Evolutionary conservation across 169 alveolate genomes (phyloP), one percentile per base, ranked within the genome.

Genomic region (Plasmodium falciparum): DNA sequence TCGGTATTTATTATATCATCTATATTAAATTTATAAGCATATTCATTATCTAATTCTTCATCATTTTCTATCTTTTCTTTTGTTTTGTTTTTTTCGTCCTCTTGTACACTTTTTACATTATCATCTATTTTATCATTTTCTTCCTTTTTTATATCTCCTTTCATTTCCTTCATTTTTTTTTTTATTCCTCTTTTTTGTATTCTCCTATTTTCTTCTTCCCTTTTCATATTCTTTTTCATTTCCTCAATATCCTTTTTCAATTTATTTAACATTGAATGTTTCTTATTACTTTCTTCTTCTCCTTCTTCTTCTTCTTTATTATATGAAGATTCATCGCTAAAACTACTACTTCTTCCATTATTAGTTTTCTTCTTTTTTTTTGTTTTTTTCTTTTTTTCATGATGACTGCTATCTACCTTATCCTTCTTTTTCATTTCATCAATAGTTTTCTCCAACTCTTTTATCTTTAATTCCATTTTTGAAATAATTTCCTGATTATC

Each of bases 1-100:
- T 80, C 85, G 7, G 80, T 22, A 69, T 80, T 70, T 24, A 80
- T 80, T 6, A 69, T 15, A 17, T 80, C 47, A 17, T 80, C 90
- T 26, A 49, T 3, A 17, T 39, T 54, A 43, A 69, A 69, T 9
- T 80, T 52, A 24, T 80, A 61, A 7, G 15, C 49, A 9, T 69
- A 56, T 22, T 9, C 66, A 8, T 5, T 39, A 17, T n/a, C 72
- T 2, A 9, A 12, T 2, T 12, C 85, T n/a, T 54, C 58, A 2
- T 26, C 24, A 4, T 73, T n/a, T 73, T 29, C 85, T 15, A n/a
- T 39, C 8, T 29, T 39, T 66, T 39, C 59, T 33, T 66, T 22
- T 15, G 13, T 52, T 15, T 61, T n/a, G 7, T 59, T 12, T 6
- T 54, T 58, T n/a, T 24, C 88, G 39, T n/a, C 54, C 61, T 66